A percentile compares a stretch with the other conserved stretches of the same genome.
These are phyloP conservation scores for Stygiomarasmius scandens DNA, from an alignment of 1,284 basidiomycete genomes.

Conservation along the genomic window DNA sequence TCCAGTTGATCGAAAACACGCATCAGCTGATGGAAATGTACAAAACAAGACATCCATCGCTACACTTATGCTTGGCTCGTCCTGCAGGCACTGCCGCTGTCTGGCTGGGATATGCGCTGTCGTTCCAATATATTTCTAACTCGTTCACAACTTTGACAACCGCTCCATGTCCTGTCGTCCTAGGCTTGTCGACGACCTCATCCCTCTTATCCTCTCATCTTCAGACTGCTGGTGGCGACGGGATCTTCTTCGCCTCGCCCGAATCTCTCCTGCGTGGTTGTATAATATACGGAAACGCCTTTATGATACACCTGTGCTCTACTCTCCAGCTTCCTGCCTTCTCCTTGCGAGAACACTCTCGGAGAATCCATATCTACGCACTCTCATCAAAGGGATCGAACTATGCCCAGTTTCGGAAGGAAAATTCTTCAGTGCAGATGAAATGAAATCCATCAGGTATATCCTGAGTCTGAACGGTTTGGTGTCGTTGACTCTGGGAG, in stretches of 20 bases:
- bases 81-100: too few species aligned
- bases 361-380: conserved; percentile 29
- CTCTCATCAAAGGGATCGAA: conserved; percentile 45
- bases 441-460: conserved; percentile 40
- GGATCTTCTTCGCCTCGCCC: conserved; percentile 49
- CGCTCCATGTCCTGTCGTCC: conserved; percentile 8
- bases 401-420: conserved; percentile 36
- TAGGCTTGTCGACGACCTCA: conserved; percentile 51
- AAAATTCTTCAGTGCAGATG: conserved; percentile 26
- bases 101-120: too few species aligned
- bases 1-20: too few species aligned
- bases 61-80: too few species aligned
- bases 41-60: too few species aligned
- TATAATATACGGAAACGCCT: conserved; percentile 45
- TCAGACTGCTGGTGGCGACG: conserved; percentile 55
- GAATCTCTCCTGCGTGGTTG: conserved; percentile 51
- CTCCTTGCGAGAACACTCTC: conserved; percentile 45
- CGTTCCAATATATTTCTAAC: neutral
- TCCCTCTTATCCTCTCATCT: conserved; percentile 53
- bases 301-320: conserved; percentile 45
- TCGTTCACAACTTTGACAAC: neutral
- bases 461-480: conserved; percentile 46
- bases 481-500: conserved; percentile 45
- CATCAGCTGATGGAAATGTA: too few species aligned
- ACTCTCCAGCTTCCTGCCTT: conserved; percentile 43